Evolutionary conservation across 805 yeast genomes (phyloP).

Genomic region (Suhomyces faveliae): DNA sequence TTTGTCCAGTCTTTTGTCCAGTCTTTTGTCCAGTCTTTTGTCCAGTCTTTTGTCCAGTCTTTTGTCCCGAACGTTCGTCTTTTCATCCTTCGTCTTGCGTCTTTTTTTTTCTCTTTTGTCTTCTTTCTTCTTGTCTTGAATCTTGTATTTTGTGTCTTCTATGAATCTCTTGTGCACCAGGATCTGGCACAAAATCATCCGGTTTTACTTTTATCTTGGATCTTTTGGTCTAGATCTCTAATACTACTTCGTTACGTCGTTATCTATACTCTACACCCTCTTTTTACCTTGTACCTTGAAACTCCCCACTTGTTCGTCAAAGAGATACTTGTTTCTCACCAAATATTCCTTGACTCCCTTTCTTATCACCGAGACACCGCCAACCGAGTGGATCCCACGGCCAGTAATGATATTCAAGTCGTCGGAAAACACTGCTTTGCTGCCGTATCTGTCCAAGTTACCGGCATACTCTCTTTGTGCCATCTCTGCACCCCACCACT

Average conservation of each 20-base stretch:
- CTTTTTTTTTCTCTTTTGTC: too few relatives aligned
- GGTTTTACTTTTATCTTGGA: too few relatives aligned
- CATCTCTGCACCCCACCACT: constrained; percentile 67
- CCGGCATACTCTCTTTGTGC: constrained; percentile 41
- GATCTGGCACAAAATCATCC: too few relatives aligned
- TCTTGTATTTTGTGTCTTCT: too few relatives aligned
- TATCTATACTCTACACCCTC: neutral
- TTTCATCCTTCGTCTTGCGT: too few relatives aligned
- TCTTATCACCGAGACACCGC: constrained; percentile 53
- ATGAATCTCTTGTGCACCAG: too few relatives aligned
- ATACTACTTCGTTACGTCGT: neutral
- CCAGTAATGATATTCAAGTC: constrained; percentile 60
- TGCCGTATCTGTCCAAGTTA: constrained; percentile 29
- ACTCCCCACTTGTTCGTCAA: constrained; percentile 45
- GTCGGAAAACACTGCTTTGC: constrained; percentile 38
- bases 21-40: too few relatives aligned
- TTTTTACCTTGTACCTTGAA: constrained; percentile 42
- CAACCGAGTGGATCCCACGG: constrained; percentile 64
- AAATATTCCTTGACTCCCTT: constrained; percentile 43
- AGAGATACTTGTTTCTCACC: constrained; percentile 36
- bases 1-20: too few relatives aligned
- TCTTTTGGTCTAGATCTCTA: neutral
- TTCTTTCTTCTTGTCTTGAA: too few relatives aligned
- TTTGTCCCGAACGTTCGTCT: too few relatives aligned
- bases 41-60: too few relatives aligned